Evolutionary conservation across 148 eudicot species (phyloP).

Genomic region (Vaccinium myrtillus): DNA sequence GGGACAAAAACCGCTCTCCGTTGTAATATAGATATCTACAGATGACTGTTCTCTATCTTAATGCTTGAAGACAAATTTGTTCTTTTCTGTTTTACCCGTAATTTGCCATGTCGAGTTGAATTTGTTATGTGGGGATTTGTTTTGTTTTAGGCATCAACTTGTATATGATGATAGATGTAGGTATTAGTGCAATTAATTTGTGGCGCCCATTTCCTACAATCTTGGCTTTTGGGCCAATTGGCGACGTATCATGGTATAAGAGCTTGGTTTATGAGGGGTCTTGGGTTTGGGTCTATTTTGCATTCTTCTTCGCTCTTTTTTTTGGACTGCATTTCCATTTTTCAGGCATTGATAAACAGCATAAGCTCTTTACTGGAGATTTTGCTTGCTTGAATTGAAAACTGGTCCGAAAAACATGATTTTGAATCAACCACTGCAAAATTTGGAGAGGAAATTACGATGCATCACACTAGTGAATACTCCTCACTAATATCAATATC

Average conservation of each 20-base stretch:
- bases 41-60: neutral
- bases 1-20: too few relatives aligned
- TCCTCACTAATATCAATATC: neutral
- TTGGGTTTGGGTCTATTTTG: neutral
- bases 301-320: neutral
- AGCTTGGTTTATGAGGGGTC: neutral
- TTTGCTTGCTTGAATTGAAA: neutral
- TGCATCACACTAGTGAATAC: neutral
- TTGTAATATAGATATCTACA: too few relatives aligned
- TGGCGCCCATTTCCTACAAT: neutral
- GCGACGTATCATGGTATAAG: neutral
- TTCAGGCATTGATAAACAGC: neutral
- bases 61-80: neutral
- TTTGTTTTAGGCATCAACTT: neutral
- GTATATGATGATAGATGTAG: neutral
- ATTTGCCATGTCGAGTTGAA: neutral
- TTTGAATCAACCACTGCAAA: neutral
- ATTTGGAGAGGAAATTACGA: neutral
- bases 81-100: neutral
- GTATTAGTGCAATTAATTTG: neutral
- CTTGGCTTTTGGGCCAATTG: constrained; percentile 5
- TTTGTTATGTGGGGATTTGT: neutral
- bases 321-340: neutral
- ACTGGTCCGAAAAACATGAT: neutral
- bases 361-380: neutral